Base-by-base conservation (phyloP, 441 rosid genomes). In the Syzygium syzygioides region DNA sequence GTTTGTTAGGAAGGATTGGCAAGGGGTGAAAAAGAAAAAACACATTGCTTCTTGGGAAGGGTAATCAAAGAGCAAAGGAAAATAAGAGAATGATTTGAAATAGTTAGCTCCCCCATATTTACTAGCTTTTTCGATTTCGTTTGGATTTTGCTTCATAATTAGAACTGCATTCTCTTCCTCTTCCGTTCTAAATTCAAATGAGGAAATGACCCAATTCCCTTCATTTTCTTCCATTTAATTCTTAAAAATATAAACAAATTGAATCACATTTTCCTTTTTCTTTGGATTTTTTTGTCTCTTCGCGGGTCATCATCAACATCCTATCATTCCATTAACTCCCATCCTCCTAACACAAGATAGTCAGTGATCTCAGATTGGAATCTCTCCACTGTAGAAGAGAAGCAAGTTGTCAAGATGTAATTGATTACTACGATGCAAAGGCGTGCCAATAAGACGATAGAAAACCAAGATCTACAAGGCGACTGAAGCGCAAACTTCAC, bases 1-100 rank as follows among this genome's bases (percentile, higher is more conserved):
- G 4, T 60, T 28, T 32, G 68, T 28, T 60, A 0, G 68, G 34
- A 60, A 60, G 9, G 1, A 60, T 30, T 14, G 34, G 9, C 32
- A 0, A 28, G 34, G 4, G 4, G 0, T 5, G 9, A 60, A 5
- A 14, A 60, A 59, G n/a, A 7, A 45, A 41, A 41, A 41, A 41
- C 45, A 7, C 1, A 41, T 41, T 41, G 45, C 45, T 41, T 41
- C 45, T 41, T 41, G 45, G 45, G 45, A 41, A 7, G 9, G 48
- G 9, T 45, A 45, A 45, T 45, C 48, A 7, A 7, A 45, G 48
- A 45, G 48, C 48, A 45, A 45, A 45, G 48, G 48, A 45, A 45
- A 45, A 45, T 7, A 45, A 45, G 48, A 45, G 48, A 45, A 45
- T 45, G 48, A 45, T 45, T 57, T 23, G 60, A 57, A 57, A 57